These are phyloP conservation scores for Candida taoyuanica DNA, from an alignment of 805 yeast species.

Conservation along the genomic window DNA sequence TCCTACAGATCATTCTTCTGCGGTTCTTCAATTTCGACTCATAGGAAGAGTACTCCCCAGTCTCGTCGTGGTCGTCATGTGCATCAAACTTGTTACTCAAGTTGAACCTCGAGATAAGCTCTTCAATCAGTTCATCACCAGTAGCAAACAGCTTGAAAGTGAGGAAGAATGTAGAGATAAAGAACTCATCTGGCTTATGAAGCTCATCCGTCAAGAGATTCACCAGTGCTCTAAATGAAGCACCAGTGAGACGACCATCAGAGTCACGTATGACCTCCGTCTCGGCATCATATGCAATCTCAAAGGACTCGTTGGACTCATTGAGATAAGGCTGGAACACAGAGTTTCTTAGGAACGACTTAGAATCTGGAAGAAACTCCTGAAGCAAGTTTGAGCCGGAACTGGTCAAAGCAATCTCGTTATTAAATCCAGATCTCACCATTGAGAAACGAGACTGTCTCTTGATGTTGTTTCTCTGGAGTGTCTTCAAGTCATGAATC, in stretches of 20 bases:
- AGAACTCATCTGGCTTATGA: conserved; percentile 59
- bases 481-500: conserved; percentile 18
- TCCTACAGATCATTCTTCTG: conserved; percentile 59
- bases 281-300: conserved; percentile 20
- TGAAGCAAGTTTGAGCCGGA: conserved; percentile 32
- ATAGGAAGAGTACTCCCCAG: conserved; percentile 35
- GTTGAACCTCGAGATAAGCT: conserved; percentile 62
- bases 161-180: conserved; percentile 69
- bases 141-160: conserved; percentile 70
- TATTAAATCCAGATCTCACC: conserved; percentile 28
- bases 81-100: conserved; percentile 33
- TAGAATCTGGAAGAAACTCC: conserved; percentile 32
- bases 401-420: conserved; percentile 19
- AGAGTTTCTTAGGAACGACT: conserved; percentile 33
- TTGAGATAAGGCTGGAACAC: conserved; percentile 34
- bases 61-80: conserved; percentile 30
- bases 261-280: conserved; percentile 49
- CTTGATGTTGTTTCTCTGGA: conserved; percentile 21
- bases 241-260: conserved; percentile 55
- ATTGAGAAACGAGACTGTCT: conserved; percentile 33
- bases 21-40: conserved; percentile 45
- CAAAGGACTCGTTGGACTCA: conserved; percentile 20
- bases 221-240: conserved; percentile 66
- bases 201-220: conserved; percentile 62
- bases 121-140: conserved; percentile 63